Conservation (phyloP, 208 protist genomes). For the Crithidia fasciculata region DNA sequence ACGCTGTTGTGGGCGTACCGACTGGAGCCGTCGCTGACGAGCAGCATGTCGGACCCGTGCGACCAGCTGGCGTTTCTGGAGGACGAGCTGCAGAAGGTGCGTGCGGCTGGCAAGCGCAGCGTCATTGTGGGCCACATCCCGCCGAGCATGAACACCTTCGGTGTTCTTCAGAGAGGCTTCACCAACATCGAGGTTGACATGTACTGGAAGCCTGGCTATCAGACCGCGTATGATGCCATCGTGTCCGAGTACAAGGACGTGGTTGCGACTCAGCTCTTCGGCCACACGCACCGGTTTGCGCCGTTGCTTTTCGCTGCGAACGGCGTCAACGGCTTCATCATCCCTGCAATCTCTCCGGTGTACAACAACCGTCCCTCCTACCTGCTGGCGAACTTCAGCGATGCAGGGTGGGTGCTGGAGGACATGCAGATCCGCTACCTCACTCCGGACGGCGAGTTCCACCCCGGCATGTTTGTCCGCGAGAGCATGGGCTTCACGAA, state of each 20-base stretch:
- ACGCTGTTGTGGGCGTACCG: constrained; percentile 71
- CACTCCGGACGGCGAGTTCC: constrained; percentile 37
- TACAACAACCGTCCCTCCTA: constrained; percentile 76
- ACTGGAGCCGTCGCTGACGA: constrained; percentile 41
- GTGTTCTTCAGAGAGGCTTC: constrained; percentile 32
- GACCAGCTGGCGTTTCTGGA: constrained; percentile 74
- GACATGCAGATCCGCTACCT: constrained; percentile 60
- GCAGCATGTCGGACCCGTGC: constrained; percentile 62
- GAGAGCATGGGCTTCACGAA: constrained; percentile 32
- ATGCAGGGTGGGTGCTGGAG: constrained; percentile 35
- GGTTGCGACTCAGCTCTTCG: constrained; percentile 69
- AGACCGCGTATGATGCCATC: constrained; percentile 47
- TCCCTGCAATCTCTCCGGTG: constrained; percentile 73
- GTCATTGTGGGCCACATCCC: constrained; percentile 87
- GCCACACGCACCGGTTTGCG: constrained; percentile 76
- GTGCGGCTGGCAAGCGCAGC: constrained; percentile 45
- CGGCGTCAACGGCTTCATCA: constrained; percentile 39
- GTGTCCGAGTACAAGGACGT: constrained; percentile 52
- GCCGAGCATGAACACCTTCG: constrained; percentile 36
- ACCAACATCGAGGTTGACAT: constrained; percentile 36
- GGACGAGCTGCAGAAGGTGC: constrained; percentile 41
- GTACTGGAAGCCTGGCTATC: constrained; percentile 76
- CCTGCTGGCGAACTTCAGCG: constrained; percentile 54
- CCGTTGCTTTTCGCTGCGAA: constrained; percentile 34
- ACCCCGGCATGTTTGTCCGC: constrained; percentile 35